Conservation (phyloP, 1,284 basidiomycete species). For the Ceratobasidium sp. region DNA sequence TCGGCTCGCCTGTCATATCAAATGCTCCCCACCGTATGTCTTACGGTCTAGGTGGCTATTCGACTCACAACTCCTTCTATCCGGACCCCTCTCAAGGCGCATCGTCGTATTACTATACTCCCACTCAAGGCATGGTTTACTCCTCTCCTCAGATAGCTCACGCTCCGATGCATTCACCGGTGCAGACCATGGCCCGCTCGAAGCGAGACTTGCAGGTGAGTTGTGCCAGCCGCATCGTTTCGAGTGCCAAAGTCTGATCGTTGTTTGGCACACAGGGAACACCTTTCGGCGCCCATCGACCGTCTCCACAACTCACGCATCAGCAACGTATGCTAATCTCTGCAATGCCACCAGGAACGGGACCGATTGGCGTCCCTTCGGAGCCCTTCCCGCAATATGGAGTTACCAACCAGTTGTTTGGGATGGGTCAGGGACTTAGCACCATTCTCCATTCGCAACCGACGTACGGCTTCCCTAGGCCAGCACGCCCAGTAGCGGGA, state of each 20-base stretch:
- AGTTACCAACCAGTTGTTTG: constrained; percentile 36
- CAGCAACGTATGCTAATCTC: constrained; percentile 57
- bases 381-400: constrained; percentile 38
- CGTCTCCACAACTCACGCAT: constrained; percentile 57
- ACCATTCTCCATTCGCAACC: constrained; percentile 28
- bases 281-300: constrained; percentile 64
- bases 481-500: constrained; percentile 23
- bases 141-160: constrained; percentile 48
- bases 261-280: constrained; percentile 15
- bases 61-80: constrained; percentile 58
- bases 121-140: constrained; percentile 69
- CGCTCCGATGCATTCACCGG: constrained; percentile 58
- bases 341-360: constrained; percentile 57
- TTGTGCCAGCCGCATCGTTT: constrained; percentile 27
- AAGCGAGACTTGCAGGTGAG: constrained; percentile 69
- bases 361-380: constrained; percentile 45
- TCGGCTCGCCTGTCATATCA: constrained; percentile 58
- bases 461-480: constrained; percentile 37
- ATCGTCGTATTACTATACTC: constrained; percentile 68
- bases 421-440: constrained; percentile 33
- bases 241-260: not conserved
- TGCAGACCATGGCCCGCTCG: constrained; percentile 56
- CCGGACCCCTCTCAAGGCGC: constrained; percentile 62
- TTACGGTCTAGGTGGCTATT: constrained; percentile 30
- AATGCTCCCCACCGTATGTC: constrained; percentile 52